Evolutionary conservation across 176 grass and related monocot genomes (phyloP).

Genomic region (Ensete glaucum): DNA sequence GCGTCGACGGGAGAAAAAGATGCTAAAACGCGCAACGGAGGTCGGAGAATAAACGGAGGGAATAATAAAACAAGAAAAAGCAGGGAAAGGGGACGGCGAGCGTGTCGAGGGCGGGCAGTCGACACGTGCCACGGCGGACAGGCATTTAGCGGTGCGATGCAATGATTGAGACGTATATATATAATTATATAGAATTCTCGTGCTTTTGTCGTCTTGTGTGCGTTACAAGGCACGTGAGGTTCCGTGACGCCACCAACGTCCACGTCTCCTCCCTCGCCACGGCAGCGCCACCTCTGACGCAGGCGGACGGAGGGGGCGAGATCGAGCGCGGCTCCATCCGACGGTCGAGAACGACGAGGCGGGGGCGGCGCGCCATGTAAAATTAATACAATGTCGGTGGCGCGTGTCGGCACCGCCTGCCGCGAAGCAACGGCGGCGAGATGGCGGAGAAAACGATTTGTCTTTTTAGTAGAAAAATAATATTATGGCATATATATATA

Average conservation of each 20-base stretch:
- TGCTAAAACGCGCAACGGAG: not conserved
- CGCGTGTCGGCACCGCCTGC: not conserved
- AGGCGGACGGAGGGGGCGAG: not conserved
- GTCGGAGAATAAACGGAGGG: not conserved
- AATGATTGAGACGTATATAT: not conserved
- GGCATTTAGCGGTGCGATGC: not conserved
- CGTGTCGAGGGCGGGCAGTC: not conserved
- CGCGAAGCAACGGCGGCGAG: not conserved
- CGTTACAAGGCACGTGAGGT: not conserved
- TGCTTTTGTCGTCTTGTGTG: no score
- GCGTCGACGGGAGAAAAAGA: no score
- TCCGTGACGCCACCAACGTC: not conserved
- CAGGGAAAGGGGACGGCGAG: not conserved
- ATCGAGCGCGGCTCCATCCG: not conserved
- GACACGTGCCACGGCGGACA: not conserved
- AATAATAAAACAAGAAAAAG: not conserved
- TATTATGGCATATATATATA: no score
- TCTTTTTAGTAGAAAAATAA: not conserved
- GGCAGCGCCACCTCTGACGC: not conserved
- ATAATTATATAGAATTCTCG: not conserved
- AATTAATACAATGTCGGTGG: not conserved
- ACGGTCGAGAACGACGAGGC: not conserved
- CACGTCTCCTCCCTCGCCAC: not conserved
- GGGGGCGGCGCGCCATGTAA: not conserved
- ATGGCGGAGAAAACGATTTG: not conserved